Evolutionary conservation across 306 rosid genomes (phyloP), one percentile per base, ranked within the genome.

Genomic region (Vigna trinervia): DNA sequence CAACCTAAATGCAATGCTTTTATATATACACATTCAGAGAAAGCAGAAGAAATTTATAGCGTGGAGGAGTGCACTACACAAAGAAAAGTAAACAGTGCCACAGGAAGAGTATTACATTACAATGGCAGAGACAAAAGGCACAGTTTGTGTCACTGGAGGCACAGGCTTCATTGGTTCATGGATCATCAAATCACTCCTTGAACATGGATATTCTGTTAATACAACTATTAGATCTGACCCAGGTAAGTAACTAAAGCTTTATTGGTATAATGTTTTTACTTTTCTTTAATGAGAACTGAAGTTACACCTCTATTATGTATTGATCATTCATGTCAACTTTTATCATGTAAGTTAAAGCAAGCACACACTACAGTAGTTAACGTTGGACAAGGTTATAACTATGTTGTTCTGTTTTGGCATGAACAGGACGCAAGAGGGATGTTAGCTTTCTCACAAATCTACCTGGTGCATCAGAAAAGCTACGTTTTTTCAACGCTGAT

Each of bases 401-500:
- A 5, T 23, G 5, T 36, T 46, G 7, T 65, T 15, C 22, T 30
- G 6, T 57, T 54, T 74, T 58, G 71, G 47, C 28, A 47, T n/a
- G 12, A 34, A 3, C 71, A 81, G 84, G n/a, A 17, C 69, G 73
- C 5, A 85, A 78, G 69, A 81, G 73, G 45, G 85, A 81, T 23
- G 6, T 80, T 0, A 78, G 85, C 67, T 88, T 73, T 82, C 90
- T 92, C 5, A 88, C 87, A 78, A 85, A 78, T 28, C 80, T 92
- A 59, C 88, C 85, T 0, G 79, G 84, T 1, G 96, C 96, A 62
- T 60, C 86, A 0, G 68, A 83, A 26, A 88, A 69, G 73, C 92
- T 92, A 5, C 73, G 86, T 14, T 59, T 90, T 52, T 87, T 85
- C 85, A 50, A 78, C 3, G 96, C 92, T 8, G 96, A 92, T 84